phyloP scores from a whole-genome alignment of 2,329 filamentous ascomycete genomes.

The Thielaviopsis ethacetica region DNA sequence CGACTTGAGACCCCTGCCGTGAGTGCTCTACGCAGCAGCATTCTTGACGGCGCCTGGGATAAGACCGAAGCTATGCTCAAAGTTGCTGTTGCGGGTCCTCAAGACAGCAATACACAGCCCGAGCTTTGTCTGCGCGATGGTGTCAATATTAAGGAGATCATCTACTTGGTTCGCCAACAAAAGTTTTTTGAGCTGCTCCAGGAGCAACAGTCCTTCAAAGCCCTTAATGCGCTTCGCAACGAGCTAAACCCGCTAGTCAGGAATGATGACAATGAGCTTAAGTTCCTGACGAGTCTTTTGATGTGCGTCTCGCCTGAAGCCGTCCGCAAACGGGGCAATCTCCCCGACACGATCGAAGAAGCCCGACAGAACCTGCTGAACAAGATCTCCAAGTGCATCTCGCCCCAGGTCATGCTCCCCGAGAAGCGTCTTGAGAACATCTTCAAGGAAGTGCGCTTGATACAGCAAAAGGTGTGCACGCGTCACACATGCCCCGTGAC shows the following conservation, averaged over 20 bases:
- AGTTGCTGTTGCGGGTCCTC: conserved; percentile 19
- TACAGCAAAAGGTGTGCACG: conserved; percentile 66
- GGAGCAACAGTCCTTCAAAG: conserved; percentile 51
- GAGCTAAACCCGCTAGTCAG: conserved; percentile 78
- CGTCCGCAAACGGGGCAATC: conserved; percentile 42
- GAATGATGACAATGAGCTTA: conserved; percentile 37
- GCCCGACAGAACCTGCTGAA: conserved; percentile 50
- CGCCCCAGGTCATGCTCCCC: conserved; percentile 91
- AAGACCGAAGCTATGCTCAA: conserved; percentile 73
- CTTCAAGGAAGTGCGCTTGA: conserved; percentile 67
- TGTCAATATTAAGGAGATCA: conserved; percentile 63
- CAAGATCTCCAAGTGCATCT: conserved; percentile 55
- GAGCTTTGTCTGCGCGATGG: conserved; percentile 28
- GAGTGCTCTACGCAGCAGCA: conserved; percentile 66
- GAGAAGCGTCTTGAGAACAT: conserved; percentile 73
- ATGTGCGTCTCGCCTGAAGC: conserved; percentile 55
- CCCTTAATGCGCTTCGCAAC: conserved; percentile 66
- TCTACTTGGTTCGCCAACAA: conserved; percentile 78
- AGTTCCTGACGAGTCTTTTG: conserved; percentile 68
- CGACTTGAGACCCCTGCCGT: conserved; percentile 76
- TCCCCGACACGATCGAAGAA: conserved; percentile 61
- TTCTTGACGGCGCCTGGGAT: conserved; percentile 65
- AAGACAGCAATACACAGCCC: background rate
- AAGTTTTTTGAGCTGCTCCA: conserved; percentile 90
- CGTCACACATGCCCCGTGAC: conserved; percentile 71